Conservation (phyloP, 2,329 filamentous ascomycete species). For the Harringtonia lauricola region DNA sequence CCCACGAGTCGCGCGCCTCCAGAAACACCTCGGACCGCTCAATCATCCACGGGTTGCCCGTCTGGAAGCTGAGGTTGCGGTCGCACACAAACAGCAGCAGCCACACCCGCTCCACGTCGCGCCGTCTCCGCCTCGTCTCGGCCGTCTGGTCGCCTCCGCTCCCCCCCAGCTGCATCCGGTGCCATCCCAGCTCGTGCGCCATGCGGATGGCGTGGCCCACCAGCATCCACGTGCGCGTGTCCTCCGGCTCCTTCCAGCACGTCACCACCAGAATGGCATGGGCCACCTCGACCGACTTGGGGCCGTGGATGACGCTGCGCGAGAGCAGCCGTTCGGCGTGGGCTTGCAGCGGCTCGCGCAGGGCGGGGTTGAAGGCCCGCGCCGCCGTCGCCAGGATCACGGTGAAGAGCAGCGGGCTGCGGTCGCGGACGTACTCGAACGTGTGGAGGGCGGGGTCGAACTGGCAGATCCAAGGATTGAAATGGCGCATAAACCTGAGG, state of each 20-base stretch:
- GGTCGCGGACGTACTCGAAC: background rate
- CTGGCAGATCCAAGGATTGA: slow-evolving; percentile 1
- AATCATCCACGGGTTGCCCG: slow-evolving; percentile 30
- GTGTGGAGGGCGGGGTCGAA: slow-evolving; percentile 1
- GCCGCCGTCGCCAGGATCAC: background rate
- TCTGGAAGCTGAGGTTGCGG: slow-evolving; percentile 26
- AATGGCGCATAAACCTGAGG: background rate
- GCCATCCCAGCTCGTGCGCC: slow-evolving; percentile 13
- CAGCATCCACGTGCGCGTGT: slow-evolving; percentile 26
- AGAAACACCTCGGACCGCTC: slow-evolving; percentile 24
- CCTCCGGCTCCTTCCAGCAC: slow-evolving; percentile 30
- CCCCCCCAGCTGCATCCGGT: background rate
- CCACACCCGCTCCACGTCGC: background rate
- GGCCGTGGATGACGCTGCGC: slow-evolving; percentile 19
- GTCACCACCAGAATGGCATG: slow-evolving; percentile 27
- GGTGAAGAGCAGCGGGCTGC: background rate
- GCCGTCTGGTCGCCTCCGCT: background rate
- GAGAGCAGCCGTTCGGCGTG: slow-evolving; percentile 13
- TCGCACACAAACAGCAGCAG: background rate
- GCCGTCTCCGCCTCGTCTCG: background rate
- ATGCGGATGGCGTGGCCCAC: slow-evolving; percentile 28
- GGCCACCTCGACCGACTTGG: slow-evolving; percentile 25
- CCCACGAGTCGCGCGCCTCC: slow-evolving; percentile 23
- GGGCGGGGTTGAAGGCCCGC: background rate
- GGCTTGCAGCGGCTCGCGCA: background rate